Evolutionary conservation across 495 filamentous ascomycete species (phyloP), one percentile per base, ranked within the genome.

Genomic region (Aspergillus mulundensis): DNA sequence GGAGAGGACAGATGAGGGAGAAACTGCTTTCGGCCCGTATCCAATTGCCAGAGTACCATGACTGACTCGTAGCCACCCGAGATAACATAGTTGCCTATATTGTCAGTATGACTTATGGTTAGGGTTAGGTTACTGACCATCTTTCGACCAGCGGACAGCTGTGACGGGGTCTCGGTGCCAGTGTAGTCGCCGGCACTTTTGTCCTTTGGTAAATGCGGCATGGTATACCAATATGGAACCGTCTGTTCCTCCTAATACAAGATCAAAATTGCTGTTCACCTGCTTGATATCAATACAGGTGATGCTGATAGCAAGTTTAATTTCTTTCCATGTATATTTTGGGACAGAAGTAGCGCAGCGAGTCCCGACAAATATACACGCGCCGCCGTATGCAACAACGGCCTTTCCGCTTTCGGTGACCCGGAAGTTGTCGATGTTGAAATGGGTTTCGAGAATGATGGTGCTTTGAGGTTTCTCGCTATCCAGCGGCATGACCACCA

Each of bases 21-120:
- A 66, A 81, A 87, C 61, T 93, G 86, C 60, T 82, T 83, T 57
- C 84, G 83, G 28, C 84, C 84, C 1, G 93, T 96, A 56, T 94
- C 90, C 18, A 97, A 71, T 67, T 99, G 94, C 91, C 92, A 99
- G n/a, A 96, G 71, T 15, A 97, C 88, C 46, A 99, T 73, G 5
- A 94, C 91, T 1, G 90, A 90, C 69, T 97, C 94, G 12, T 83
- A 80, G 10, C 94, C 95, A 55, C 94, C 94, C 39, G 94, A 97
- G 30, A 98, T 86, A 30, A 97, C 68, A 65, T 98, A 98, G 62
- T 96, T 93, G n/a, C 92, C 91, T 96, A 50, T 42, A 12, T 12
- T 14, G 8, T 23, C 16, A 24, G 54, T 56, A n/a, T n/a, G n/a
- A n/a, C n/a, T n/a, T n/a, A n/a, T n/a, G n/a, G n/a, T n/a, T n/a